Evolutionary conservation across 2,329 filamentous ascomycete genomes (phyloP).

Genomic region (Aspergillus vadensis): DNA sequence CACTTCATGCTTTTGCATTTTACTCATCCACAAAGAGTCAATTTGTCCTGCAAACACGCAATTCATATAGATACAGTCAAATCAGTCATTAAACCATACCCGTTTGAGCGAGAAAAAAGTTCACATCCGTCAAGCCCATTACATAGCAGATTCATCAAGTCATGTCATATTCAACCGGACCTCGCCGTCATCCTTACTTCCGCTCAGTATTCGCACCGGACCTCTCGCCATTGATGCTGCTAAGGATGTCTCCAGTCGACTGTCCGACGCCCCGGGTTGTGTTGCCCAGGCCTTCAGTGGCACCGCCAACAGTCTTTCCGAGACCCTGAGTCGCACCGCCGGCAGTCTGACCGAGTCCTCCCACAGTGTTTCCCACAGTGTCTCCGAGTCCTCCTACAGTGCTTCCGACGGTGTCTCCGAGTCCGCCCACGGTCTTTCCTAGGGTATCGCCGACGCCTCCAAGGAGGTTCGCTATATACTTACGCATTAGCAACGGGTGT

Average conservation of each 20-base stretch:
- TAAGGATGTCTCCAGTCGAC: conserved; percentile 17
- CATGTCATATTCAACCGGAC: background rate
- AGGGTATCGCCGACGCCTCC: conserved; percentile 4
- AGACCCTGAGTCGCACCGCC: conserved; percentile 35
- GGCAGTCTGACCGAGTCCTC: conserved; percentile 30
- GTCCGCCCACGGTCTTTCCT: conserved; percentile 21
- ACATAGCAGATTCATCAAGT: conserved; percentile 1
- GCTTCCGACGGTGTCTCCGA: conserved; percentile 25
- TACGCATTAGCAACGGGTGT: background rate
- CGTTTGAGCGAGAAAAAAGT: background rate
- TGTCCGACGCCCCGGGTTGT: conserved; percentile 29
- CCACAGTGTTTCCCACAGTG: conserved; percentile 16
- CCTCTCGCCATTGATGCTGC: conserved; percentile 6
- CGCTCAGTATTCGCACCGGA: background rate
- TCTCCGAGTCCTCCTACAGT: conserved; percentile 23
- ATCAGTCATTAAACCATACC: background rate
- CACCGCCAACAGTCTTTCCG: conserved; percentile 38
- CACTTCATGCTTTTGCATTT: background rate
- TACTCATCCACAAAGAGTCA: background rate
- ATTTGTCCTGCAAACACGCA: background rate
- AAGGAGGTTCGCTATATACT: conserved; percentile 11
- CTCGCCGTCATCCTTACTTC: background rate
- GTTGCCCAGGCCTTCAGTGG: conserved; percentile 34
- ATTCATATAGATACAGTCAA: background rate
- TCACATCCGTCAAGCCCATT: background rate